Conservation (phyloP, 2,329 filamentous ascomycete species). For the Ascochyta koolunga region DNA sequence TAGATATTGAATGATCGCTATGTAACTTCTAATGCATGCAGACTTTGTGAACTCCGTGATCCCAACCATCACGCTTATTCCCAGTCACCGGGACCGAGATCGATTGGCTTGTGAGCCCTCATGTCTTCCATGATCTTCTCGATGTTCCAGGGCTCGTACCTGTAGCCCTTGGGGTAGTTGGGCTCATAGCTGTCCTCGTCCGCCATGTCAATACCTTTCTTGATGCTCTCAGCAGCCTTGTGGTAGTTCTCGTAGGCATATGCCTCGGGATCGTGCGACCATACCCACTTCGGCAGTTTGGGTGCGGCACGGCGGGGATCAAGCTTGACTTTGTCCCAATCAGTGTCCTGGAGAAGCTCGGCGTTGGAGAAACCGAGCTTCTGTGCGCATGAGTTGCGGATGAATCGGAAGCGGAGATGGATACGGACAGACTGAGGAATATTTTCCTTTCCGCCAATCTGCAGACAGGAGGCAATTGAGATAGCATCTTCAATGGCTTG, state of each 20-base stretch:
- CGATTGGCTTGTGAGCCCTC: constrained; percentile 42
- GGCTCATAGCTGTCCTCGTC: constrained; percentile 51
- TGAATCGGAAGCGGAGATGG: constrained; percentile 54
- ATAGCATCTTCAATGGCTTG: constrained; percentile 57
- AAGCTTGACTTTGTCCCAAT: constrained; percentile 56
- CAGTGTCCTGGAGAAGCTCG: constrained; percentile 55
- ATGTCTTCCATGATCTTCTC: constrained; percentile 51
- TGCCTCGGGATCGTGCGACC: constrained; percentile 53
- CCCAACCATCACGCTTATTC: constrained; percentile 21
- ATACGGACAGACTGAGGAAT: constrained; percentile 48
- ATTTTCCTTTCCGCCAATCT: constrained; percentile 51
- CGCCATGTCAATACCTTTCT: constrained; percentile 50
- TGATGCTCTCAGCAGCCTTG: constrained; percentile 50
- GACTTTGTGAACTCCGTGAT: neutral
- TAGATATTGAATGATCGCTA: constrained; percentile 1
- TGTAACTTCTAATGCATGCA: constrained; percentile 6
- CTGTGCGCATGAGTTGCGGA: constrained; percentile 56
- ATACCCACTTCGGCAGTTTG: constrained; percentile 56
- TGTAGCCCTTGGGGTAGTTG: constrained; percentile 54
- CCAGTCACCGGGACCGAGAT: constrained; percentile 47
- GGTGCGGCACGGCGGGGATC: constrained; percentile 53
- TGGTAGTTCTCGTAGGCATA: constrained; percentile 54
- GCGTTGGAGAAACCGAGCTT: constrained; percentile 57
- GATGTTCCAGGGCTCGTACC: constrained; percentile 51
- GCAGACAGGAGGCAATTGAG: constrained; percentile 54